phyloP scores from a whole-genome alignment of 768 basidiomycete genomes.

The Pulveroboletus sp. region DNA sequence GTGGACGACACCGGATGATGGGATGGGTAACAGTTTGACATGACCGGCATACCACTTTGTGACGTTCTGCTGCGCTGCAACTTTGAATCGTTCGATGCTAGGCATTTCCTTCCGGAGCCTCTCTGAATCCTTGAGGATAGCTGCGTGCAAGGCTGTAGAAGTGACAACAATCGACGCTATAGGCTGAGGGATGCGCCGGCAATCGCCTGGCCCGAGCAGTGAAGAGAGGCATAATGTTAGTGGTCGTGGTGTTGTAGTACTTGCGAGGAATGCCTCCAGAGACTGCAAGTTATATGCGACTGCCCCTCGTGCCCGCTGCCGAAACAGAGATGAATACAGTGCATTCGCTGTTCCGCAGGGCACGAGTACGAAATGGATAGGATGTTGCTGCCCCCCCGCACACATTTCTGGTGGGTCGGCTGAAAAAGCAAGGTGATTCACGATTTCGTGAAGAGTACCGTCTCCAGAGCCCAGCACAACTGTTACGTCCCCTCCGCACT shows the following conservation, averaged over 20 bases:
- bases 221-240: constrained; percentile 56
- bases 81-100: constrained; percentile 80
- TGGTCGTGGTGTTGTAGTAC: constrained; percentile 34
- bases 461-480: constrained; percentile 80
- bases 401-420: constrained; percentile 20
- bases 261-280: constrained; percentile 47
- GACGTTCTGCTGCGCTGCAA: constrained; percentile 76
- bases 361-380: constrained; percentile 48
- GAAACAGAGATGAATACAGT: constrained; percentile 74
- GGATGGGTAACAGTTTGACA: constrained; percentile 52
- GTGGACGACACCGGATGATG: constrained; percentile 41
- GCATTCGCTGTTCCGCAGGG: constrained; percentile 95
- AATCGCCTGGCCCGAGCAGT: constrained; percentile 30
- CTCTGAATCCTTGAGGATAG: constrained; percentile 81
- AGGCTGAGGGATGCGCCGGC: constrained; percentile 13
- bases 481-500: constrained; percentile 33
- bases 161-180: constrained; percentile 75
- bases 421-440: constrained; percentile 49
- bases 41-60: constrained; percentile 63
- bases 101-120: constrained; percentile 63
- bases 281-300: constrained; percentile 50
- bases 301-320: constrained; percentile 35
- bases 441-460: constrained; percentile 87
- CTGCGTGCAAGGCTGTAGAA: constrained; percentile 82
- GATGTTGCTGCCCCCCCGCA: constrained; percentile 9